phyloP scores from a whole-genome alignment of 257 asterid genomes.

The Solanum pimpinellifolium region DNA sequence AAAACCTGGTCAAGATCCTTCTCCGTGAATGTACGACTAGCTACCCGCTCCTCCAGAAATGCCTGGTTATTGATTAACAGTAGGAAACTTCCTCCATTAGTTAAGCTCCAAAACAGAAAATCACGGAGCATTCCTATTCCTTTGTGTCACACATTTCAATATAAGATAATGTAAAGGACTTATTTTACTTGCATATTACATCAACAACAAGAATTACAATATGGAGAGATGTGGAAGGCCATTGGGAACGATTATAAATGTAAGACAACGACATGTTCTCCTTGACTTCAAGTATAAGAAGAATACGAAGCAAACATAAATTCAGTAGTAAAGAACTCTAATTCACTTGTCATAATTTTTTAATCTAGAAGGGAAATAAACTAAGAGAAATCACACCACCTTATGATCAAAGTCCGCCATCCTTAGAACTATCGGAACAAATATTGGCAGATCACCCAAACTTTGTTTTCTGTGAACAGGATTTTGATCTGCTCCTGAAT shows the following conservation, averaged over 20 bases:
- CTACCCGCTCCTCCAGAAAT: slow-evolving; percentile 89
- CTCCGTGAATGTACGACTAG: slow-evolving; percentile 50
- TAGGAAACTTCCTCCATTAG: background rate
- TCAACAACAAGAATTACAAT: background rate
- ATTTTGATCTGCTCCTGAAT: slow-evolving; percentile 18
- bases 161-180: background rate
- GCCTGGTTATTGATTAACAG: slow-evolving; percentile 51
- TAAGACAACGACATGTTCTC: background rate
- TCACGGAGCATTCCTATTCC: background rate
- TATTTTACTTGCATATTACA: background rate
- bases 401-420: slow-evolving; percentile 97
- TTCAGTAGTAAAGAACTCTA: background rate
- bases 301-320: background rate
- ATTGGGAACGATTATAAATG: background rate
- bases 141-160: background rate
- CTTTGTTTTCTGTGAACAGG: slow-evolving; percentile 35
- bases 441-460: slow-evolving; percentile 71
- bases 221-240: background rate
- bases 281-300: background rate
- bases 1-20: slow-evolving; percentile 69
- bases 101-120: background rate
- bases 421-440: slow-evolving; percentile 73
- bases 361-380: background rate
- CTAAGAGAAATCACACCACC: slow-evolving; percentile 21
- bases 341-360: background rate